Evolutionary conservation across 306 rosid species (phyloP).

Genomic region (Mimosa pudica): DNA sequence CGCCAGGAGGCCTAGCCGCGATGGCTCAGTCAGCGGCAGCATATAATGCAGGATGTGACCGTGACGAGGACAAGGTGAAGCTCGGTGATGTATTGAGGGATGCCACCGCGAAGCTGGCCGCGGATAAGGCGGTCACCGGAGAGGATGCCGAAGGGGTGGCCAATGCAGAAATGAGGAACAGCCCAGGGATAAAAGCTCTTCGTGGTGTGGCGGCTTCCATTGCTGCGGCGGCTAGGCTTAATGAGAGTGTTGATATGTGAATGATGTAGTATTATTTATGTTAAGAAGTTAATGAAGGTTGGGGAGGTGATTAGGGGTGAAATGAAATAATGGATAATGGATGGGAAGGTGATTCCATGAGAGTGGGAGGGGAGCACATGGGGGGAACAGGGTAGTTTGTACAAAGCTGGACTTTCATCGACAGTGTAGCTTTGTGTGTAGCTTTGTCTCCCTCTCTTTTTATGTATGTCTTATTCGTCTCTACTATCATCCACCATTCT

Average conservation of each 20-base stretch:
- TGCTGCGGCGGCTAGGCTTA: slow-evolving; percentile 68
- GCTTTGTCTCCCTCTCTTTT: slow-evolving; percentile 1
- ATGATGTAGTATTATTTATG: too few relatives aligned
- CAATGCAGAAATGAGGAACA: slow-evolving; percentile 75
- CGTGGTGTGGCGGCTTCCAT: slow-evolving; percentile 79
- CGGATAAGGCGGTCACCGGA: slow-evolving; percentile 57
- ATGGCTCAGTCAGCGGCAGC: slow-evolving; percentile 76
- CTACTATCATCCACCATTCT: neutral
- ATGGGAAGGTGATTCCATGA: neutral
- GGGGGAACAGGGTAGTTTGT: neutral
- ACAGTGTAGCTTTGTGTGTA: neutral
- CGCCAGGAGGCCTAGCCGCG: slow-evolving; percentile 67
- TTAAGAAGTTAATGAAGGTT: neutral
- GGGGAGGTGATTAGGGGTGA: neutral
- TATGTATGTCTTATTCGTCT: too few relatives aligned
- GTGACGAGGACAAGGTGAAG: slow-evolving; percentile 15
- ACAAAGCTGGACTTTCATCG: neutral
- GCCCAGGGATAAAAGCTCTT: slow-evolving; percentile 38
- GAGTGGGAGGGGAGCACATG: slow-evolving; percentile 17
- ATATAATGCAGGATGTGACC: slow-evolving; percentile 41
- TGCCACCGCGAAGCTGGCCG: slow-evolving; percentile 57
- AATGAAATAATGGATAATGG: neutral
- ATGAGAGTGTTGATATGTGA: neutral
- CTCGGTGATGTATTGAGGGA: slow-evolving; percentile 38
- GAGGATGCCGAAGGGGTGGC: slow-evolving; percentile 69